phyloP scores from a whole-genome alignment of 306 rosid genomes.

The Castanea mollissima region DNA sequence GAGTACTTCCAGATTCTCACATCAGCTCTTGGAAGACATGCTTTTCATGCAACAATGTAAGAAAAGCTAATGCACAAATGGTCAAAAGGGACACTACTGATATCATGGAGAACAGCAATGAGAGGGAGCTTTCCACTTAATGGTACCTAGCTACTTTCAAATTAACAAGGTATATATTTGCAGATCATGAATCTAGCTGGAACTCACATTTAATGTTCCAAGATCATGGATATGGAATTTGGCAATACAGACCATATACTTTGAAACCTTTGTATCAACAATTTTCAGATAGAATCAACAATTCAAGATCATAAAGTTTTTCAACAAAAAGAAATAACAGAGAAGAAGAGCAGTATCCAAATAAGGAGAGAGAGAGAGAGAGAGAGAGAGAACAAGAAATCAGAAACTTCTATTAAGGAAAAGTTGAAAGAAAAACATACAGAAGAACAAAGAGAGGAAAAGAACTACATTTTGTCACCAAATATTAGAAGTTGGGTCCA shows the following conservation, averaged over 20 bases:
- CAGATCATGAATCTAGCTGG: conserved; percentile 70
- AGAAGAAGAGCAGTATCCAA: too few species aligned
- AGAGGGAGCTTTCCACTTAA: conserved; percentile 90
- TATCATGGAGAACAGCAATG: conserved; percentile 88
- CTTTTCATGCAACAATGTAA: conserved; percentile 63
- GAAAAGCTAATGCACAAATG: conserved; percentile 68
- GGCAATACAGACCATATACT: conserved; percentile 71
- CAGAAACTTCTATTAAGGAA: too few species aligned
- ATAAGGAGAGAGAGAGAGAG: too few species aligned
- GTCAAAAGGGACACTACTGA: conserved; percentile 85
- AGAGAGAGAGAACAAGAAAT: too few species aligned
- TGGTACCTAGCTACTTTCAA: conserved; percentile 75
- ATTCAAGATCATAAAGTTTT: too few species aligned
- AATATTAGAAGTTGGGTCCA: too few species aligned
- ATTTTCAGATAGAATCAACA: conserved; percentile 41
- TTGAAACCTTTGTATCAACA: conserved; percentile 72
- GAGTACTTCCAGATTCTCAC: conserved; percentile 85
- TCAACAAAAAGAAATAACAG: too few species aligned
- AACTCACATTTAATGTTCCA: conserved; percentile 67
- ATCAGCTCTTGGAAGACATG: conserved; percentile 54
- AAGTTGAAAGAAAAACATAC: too few species aligned
- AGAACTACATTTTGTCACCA: too few species aligned
- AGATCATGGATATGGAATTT: conserved; percentile 85
- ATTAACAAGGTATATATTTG: conserved; percentile 89
- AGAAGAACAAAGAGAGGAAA: too few species aligned